Evolutionary conservation across 2,329 filamentous ascomycete species (phyloP).

Genomic region (Cladobotryum mycophilum): DNA sequence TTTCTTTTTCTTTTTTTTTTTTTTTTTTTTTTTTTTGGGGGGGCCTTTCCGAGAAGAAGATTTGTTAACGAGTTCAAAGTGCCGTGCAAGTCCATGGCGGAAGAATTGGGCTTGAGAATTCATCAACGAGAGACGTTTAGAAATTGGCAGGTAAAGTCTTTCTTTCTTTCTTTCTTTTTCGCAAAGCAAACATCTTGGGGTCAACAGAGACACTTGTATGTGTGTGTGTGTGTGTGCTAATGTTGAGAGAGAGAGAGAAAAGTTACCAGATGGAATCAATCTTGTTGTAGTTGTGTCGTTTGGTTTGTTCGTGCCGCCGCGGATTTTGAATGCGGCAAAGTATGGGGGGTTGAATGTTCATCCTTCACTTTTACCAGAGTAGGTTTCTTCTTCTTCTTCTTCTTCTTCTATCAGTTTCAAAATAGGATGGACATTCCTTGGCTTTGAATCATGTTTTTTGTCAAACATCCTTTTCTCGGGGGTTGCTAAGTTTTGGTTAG

Average conservation of each 20-base stretch:
- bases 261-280: slow-evolving; percentile 60
- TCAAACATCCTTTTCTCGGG: not conserved
- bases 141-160: slow-evolving; percentile 65
- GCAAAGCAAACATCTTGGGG: not conserved
- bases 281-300: slow-evolving; percentile 91
- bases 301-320: slow-evolving; percentile 76
- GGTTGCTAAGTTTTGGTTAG: slow-evolving; percentile 33
- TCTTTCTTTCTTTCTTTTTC: too few relatives aligned
- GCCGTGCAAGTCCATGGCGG: slow-evolving; percentile 63
- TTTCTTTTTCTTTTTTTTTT: not conserved
- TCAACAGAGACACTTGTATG: not conserved
- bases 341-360: slow-evolving; percentile 94
- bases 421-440: too few relatives aligned
- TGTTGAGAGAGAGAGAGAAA: not conserved
- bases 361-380: slow-evolving; percentile 84
- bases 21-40: not conserved
- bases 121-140: slow-evolving; percentile 79
- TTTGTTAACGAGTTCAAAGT: slow-evolving; percentile 40
- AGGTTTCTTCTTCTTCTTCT: slow-evolving; percentile 20
- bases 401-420: slow-evolving; percentile 7
- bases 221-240: too few relatives aligned
- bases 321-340: slow-evolving; percentile 61
- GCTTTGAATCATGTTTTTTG: not conserved
- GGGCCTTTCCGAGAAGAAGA: too few relatives aligned
- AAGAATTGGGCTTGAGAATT: slow-evolving; percentile 56